Evolutionary conservation across 2,329 filamentous ascomycete genomes (phyloP).

Genomic region (Thielaviopsis ethacetica): DNA sequence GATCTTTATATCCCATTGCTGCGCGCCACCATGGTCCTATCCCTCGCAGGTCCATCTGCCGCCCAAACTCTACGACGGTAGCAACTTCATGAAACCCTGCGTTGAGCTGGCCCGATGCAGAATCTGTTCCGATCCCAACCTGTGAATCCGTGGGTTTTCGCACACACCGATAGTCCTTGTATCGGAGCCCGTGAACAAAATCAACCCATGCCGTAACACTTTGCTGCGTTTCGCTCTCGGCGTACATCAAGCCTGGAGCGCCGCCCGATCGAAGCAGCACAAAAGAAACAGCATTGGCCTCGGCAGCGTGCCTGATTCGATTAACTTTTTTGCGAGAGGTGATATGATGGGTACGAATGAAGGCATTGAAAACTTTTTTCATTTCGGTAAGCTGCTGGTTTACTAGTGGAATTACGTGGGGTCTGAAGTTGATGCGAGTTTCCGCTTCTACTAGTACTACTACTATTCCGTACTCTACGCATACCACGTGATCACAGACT

Average conservation of each 20-base stretch:
- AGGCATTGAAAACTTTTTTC: constrained; percentile 25
- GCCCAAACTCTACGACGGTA: constrained; percentile 48
- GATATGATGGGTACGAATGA: constrained; percentile 69
- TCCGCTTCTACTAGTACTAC: too few relatives aligned
- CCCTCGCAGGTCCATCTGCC: constrained; percentile 41
- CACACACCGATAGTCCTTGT: constrained; percentile 57
- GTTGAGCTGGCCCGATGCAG: constrained; percentile 1
- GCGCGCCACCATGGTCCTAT: constrained; percentile 49
- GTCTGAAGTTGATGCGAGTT: too few relatives aligned
- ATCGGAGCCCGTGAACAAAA: constrained; percentile 46
- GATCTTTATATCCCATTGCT: constrained; percentile 40
- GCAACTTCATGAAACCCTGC: constrained; percentile 38
- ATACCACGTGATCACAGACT: too few relatives aligned
- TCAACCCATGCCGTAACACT: constrained; percentile 47
- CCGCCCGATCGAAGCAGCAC: constrained; percentile 52
- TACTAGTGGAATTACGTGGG: too few relatives aligned
- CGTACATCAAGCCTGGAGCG: constrained; percentile 64
- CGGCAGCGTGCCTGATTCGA: constrained; percentile 44
- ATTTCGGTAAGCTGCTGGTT: background rate
- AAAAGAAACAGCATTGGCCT: constrained; percentile 37
- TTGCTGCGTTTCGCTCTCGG: constrained; percentile 38
- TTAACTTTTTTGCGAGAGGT: constrained; percentile 58
- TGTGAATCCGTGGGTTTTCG: constrained; percentile 28
- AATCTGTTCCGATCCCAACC: background rate
- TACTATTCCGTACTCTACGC: too few relatives aligned